Evolutionary conservation across 2,329 filamentous ascomycete genomes (phyloP).

Genomic region (Fusarium luffae): DNA sequence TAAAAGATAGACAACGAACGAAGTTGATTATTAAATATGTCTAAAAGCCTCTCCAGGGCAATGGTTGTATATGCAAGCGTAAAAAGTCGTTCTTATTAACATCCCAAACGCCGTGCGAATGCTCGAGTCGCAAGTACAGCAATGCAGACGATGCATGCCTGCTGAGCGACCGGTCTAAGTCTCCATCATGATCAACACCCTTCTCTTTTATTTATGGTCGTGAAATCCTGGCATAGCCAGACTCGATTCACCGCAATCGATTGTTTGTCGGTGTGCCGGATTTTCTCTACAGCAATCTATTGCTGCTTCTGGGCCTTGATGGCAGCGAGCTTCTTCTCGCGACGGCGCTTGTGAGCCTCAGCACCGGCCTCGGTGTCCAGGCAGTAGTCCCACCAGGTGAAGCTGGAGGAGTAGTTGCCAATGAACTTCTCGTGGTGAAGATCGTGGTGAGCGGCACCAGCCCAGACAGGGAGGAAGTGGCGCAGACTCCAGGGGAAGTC

Average conservation of each 20-base stretch:
- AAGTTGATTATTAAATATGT: constrained; percentile 50
- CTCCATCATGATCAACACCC: constrained; percentile 40
- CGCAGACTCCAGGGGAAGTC: constrained; percentile 98
- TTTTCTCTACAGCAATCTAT: constrained; percentile 53
- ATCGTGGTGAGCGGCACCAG: constrained; percentile 95
- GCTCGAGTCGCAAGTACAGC: constrained; percentile 37
- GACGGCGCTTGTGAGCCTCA: constrained; percentile 84
- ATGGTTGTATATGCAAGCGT: constrained; percentile 47
- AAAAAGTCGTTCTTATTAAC: constrained; percentile 45
- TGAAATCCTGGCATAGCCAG: constrained; percentile 13
- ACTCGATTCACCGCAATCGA: constrained; percentile 44
- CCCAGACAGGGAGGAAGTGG: constrained; percentile 97
- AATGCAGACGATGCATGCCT: constrained; percentile 34
- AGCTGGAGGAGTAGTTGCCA: constrained; percentile 97
- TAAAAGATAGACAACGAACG: constrained; percentile 39
- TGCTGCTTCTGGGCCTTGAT: constrained; percentile 75
- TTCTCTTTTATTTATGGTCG: constrained; percentile 15
- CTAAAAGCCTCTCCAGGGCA: constrained; percentile 45
- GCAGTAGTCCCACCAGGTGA: constrained; percentile 98
- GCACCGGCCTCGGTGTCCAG: constrained; percentile 93
- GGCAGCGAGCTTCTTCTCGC: constrained; percentile 78
- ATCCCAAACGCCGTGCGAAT: constrained; percentile 49
- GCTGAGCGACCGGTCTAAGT: constrained; percentile 38
- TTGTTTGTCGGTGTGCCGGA: constrained; percentile 11
- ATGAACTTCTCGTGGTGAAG: constrained; percentile 98